Percentiles rank a stretch among this genome's conserved stretches.
Evolutionary conservation across 2,329 filamentous ascomycete species (phyloP).

Genomic region (Sclerotinia minor): DNA sequence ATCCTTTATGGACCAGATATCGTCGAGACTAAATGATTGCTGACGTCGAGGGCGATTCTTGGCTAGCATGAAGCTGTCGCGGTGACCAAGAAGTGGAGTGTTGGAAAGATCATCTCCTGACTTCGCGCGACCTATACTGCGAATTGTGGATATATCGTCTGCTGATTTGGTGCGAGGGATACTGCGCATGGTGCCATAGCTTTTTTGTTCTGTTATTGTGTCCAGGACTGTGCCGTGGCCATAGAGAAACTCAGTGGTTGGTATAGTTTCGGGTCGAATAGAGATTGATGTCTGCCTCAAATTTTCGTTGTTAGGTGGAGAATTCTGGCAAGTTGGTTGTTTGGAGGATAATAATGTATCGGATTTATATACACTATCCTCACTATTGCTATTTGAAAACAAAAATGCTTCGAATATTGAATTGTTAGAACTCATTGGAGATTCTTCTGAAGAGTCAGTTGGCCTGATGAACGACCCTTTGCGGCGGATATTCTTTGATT

Average conservation of each 20-base stretch:
- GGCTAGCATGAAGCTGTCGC: slow-evolving; percentile 37
- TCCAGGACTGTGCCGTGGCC: slow-evolving; percentile 45
- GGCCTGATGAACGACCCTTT: slow-evolving; percentile 39
- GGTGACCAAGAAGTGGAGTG: slow-evolving; percentile 37
- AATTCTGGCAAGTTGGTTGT: slow-evolving; percentile 1
- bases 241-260: slow-evolving; percentile 42
- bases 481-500: slow-evolving; percentile 38
- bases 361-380: slow-evolving; percentile 33
- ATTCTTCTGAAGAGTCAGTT: slow-evolving; percentile 44
- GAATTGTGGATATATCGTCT: slow-evolving; percentile 30
- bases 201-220: slow-evolving; percentile 47
- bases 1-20: slow-evolving; percentile 39
- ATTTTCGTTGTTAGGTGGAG: slow-evolving; percentile 19
- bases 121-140: slow-evolving; percentile 28
- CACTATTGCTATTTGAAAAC: slow-evolving; percentile 42
- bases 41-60: slow-evolving; percentile 38
- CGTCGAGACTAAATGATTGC: slow-evolving; percentile 43
- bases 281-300: slow-evolving; percentile 18
- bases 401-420: slow-evolving; percentile 45
- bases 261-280: slow-evolving; percentile 11
- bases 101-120: slow-evolving; percentile 37
- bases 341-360: slow-evolving; percentile 25
- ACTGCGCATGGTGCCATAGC: slow-evolving; percentile 42
- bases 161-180: slow-evolving; percentile 35
- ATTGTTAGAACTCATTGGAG: slow-evolving; percentile 41